A percentile compares a stretch with the other conserved stretches of the same genome.
Conservation (phyloP, 2,329 filamentous ascomycete genomes). For the Westerdykella sp. region DNA sequence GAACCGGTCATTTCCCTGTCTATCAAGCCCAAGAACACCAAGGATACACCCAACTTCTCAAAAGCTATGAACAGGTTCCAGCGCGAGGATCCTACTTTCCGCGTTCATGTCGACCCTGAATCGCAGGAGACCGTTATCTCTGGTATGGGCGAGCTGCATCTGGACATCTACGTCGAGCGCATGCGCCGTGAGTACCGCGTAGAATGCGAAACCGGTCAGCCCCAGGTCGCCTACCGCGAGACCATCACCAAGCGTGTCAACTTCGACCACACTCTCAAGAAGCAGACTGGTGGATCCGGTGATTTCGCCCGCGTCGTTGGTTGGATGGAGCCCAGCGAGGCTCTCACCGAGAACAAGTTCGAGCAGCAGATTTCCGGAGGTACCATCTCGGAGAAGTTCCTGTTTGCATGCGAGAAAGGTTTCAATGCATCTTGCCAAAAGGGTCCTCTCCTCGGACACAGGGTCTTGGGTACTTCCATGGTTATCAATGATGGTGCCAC, state of each 20-base stretch:
- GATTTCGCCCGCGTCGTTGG: slow-evolving; percentile 91
- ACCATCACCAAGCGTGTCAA: slow-evolving; percentile 74
- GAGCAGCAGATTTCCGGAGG: slow-evolving; percentile 84
- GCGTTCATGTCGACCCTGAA: slow-evolving; percentile 85
- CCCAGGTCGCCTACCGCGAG: slow-evolving; percentile 94
- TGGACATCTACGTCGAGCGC: slow-evolving; percentile 96
- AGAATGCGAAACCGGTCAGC: slow-evolving; percentile 91
- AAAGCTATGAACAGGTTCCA: slow-evolving; percentile 99
- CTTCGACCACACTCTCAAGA: slow-evolving; percentile 91
- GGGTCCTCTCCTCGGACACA: slow-evolving; percentile 87
- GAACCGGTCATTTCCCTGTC: slow-evolving; percentile 97
- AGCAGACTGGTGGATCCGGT: slow-evolving; percentile 91
- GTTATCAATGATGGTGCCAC: slow-evolving; percentile 93
- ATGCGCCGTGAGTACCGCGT: slow-evolving; percentile 96
- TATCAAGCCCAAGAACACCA: slow-evolving; percentile 90
- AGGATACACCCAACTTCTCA: slow-evolving; percentile 88
- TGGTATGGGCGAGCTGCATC: slow-evolving; percentile 94
- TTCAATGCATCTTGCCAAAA: slow-evolving; percentile 78
- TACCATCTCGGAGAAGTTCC: slow-evolving; percentile 89
- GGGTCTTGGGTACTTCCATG: slow-evolving; percentile 84
- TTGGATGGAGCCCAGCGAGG: slow-evolving; percentile 78
- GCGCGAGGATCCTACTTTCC: slow-evolving; percentile 95
- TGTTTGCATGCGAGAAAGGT: slow-evolving; percentile 91
- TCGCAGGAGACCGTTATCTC: slow-evolving; percentile 96
- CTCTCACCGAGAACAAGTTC: slow-evolving; percentile 70